Conservation (phyloP, 1,139 yeast species). For the Candida glucosophila region DNA sequence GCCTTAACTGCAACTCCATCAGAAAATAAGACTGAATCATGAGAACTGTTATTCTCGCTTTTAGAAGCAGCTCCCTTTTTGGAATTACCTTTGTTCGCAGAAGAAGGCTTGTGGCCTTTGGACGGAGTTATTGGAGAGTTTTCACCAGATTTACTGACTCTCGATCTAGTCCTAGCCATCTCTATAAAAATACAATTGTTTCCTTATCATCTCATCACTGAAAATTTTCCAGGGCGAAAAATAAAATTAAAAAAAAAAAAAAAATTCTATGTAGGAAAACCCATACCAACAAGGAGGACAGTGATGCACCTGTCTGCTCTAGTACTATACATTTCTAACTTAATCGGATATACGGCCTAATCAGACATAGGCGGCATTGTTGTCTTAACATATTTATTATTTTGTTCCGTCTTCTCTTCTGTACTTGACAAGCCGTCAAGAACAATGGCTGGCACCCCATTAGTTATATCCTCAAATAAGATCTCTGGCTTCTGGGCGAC, state of each 20-base stretch:
- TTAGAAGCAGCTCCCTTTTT: neutral
- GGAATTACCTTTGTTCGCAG: conserved; percentile 1
- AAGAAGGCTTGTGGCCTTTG: too few relatives aligned
- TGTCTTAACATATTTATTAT: too few relatives aligned
- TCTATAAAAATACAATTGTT: conserved; percentile 3
- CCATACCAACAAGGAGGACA: too few relatives aligned
- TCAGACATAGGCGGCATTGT: too few relatives aligned
- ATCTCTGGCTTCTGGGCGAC: conserved; percentile 21
- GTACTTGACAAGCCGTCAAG: conserved; percentile 15
- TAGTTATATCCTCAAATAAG: conserved; percentile 27
- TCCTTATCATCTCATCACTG: conserved; percentile 2
- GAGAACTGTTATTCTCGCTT: neutral
- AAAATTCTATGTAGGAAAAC: too few relatives aligned
- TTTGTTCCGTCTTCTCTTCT: too few relatives aligned
- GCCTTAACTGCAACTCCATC: conserved; percentile 31
- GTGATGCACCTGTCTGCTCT: too few relatives aligned
- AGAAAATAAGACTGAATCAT: neutral
- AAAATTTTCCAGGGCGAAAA: too few relatives aligned
- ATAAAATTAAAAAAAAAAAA: too few relatives aligned
- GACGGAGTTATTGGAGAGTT: too few relatives aligned
- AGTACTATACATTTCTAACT: too few relatives aligned
- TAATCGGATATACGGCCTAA: too few relatives aligned
- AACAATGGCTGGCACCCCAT: conserved; percentile 32
- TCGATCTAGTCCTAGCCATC: conserved; percentile 5
- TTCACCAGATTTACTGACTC: conserved; percentile 2